Evolutionary conservation across 2,329 filamentous ascomycete genomes (phyloP), one percentile per base, ranked within the genome.

Genomic region (Didymosphaeria variabile): DNA sequence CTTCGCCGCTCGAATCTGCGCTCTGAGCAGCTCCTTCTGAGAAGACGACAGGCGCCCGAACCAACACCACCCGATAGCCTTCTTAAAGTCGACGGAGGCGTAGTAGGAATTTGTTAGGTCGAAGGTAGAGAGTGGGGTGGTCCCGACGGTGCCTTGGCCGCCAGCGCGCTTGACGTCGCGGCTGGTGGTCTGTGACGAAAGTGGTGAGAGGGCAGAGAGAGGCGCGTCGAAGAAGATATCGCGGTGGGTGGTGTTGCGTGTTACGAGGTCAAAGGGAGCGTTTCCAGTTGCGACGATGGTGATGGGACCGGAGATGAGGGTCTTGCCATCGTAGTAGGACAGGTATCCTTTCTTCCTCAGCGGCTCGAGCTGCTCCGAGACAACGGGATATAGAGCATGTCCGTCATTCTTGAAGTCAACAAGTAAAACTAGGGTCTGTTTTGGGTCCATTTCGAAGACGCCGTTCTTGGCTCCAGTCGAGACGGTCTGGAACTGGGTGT

Each of bases 61-160:
- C 80, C 74, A 83, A 49, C 81, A 77, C 54, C 72, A 75, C 2
- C 88, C 90, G 15, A 92, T 80, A 0, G 83, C 73, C 3, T 75
- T 70, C 19, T 75, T 77, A 70, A 91, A 89, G 17, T 85, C 83
- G 3, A 84, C 82, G 51, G 86, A 89, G 19, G 89, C 87, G 74
- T 91, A 92, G 77, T 87, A 89, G 3, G 87, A 90, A 73, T 90
- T 92, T 19, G 79, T 77, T 0, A 74, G 73, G 64, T 80, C 78
- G 31, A 81, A 77, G 19, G 2, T 69, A 69, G 34, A 79, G 77
- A 3, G 72, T 62, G 2, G 69, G 68, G 1, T 75, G 67, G 79
- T 78, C 54, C 80, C 80, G 54, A 81, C 79, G 17, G 77, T 74
- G 57, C 83, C 84, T 74, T 86, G 84, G 26, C 82, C 81, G 9